Percentiles rank a stretch among this genome's conserved stretches.
These are phyloP conservation scores for Globisporangium ultimum DNA, from an alignment of 352 stramenopile species.

Conservation along the genomic window DNA sequence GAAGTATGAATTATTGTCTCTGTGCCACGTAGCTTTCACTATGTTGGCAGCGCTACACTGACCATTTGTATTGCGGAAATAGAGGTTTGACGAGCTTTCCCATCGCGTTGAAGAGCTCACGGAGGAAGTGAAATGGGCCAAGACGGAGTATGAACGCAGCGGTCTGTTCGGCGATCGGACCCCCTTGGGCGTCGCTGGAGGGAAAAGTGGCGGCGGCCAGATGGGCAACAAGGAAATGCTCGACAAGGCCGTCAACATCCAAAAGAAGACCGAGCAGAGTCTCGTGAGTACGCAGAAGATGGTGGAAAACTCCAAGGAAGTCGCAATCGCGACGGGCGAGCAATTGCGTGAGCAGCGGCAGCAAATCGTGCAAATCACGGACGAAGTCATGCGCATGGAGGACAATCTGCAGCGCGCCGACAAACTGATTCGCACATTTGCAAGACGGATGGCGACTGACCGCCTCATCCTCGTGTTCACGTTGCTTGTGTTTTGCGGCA, in stretches of 20 bases:
- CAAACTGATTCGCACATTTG: conserved; percentile 79
- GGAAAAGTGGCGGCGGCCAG: conserved; percentile 17
- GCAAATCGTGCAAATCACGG: conserved; percentile 86
- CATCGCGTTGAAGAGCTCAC: conserved; percentile 76
- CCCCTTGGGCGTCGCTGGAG: conserved; percentile 18
- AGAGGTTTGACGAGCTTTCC: conserved; percentile 87
- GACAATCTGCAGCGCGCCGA: conserved; percentile 75
- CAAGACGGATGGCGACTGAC: conserved; percentile 78
- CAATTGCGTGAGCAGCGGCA: conserved; percentile 75
- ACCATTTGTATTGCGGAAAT: not conserved
- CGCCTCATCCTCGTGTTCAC: conserved; percentile 77
- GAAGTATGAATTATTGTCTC: conserved; percentile 39
- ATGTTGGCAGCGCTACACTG: not conserved
- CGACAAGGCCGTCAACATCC: conserved; percentile 69
- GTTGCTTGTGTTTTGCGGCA: conserved; percentile 76
- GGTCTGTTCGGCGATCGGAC: conserved; percentile 70
- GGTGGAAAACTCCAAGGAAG: conserved; percentile 82
- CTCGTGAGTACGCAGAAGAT: conserved; percentile 84
- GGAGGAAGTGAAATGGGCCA: conserved; percentile 77
- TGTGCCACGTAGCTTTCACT: not conserved
- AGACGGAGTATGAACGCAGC: conserved; percentile 71
- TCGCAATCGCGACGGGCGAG: conserved; percentile 75
- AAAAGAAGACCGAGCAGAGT: conserved; percentile 83
- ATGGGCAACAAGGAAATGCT: conserved; percentile 77
- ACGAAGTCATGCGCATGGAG: conserved; percentile 86